Base-by-base conservation (phyloP, 306 rosid species). In the Vigna radiata region DNA sequence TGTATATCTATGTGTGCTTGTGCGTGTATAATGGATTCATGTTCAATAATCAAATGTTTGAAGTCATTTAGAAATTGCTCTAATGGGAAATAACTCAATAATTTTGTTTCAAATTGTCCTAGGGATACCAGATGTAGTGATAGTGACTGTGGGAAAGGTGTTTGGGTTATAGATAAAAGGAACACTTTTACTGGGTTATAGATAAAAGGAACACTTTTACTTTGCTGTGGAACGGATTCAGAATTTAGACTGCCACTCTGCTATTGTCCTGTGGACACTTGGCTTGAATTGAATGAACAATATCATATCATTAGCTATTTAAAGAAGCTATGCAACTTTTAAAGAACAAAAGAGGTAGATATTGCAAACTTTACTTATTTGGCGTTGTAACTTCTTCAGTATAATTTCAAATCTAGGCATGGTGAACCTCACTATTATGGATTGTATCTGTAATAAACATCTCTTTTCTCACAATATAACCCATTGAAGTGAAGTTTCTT, bases 51-150 rank as follows among this genome's bases (percentile, higher is more conserved):
- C 36, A 12, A 52, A 52, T 52, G 25, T 66, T 52, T 78, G 16
- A 43, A 3, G 52, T 75, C 9, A 65, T 59, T 15, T 78, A 67
- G 44, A 74, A 62, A 41, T 54, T 63, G 68, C 23, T 70, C 23
- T 27, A 18, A n/a, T 43, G 39, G 29, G 37, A 47, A 71, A 59
- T 25, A 13, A 67, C 43, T 70, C 27, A n/a, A 53, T 39, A 7
- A 27, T 72, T 77, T 47, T 17, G 19, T 25, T 67, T 76, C 53
- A 43, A 47, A 25, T 77, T 68, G 33, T 29, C 49, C 41, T 55
- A 56, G 37, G 43, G 61, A 66, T 80, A 49, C 71, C 56, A 46
- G 14, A 36, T 63, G 5, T 23, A 27, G 52, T 52, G 55, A 48
- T 9, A 52, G 3, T 50, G 18, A 46, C 13, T 64, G 14, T 19